Evolutionary conservation across 352 stramenopile genomes (phyloP).

Genomic region (Globisporangium nagaii): DNA sequence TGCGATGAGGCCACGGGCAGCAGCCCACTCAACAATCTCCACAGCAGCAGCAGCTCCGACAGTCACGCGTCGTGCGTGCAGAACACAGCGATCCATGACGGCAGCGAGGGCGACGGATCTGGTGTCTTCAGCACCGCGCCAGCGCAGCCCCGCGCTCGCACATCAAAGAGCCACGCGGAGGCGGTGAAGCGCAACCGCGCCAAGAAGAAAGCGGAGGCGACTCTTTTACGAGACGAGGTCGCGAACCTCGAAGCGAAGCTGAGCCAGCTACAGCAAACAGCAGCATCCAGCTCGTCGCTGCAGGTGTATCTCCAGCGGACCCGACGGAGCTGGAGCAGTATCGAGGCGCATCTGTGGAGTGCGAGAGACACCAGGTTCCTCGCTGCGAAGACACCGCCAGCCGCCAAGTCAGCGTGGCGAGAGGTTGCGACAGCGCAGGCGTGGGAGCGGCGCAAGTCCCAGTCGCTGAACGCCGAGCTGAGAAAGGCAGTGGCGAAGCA

Average conservation of each 20-base stretch:
- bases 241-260: not conserved
- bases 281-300: not conserved
- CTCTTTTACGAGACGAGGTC: not conserved
- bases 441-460: slow-evolving; percentile 25
- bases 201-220: slow-evolving; percentile 3
- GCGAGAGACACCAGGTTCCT: not conserved
- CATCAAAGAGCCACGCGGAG: not conserved
- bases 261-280: not conserved
- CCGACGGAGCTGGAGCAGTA: not conserved
- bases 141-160: no score
- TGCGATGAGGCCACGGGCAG: not conserved
- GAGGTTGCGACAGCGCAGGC: slow-evolving; percentile 31
- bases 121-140: no score
- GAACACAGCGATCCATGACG: no score
- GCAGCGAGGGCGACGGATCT: no score
- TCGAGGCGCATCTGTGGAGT: no score
- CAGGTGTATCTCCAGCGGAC: not conserved
- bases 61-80: no score
- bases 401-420: slow-evolving; percentile 28
- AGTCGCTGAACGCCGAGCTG: slow-evolving; percentile 38
- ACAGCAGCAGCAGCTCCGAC: no score
- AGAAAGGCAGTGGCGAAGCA: slow-evolving; percentile 30
- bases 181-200: not conserved
- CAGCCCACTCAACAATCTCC: not conserved
- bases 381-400: not conserved